A percentile compares a stretch with the other conserved stretches of the same genome.
Conservation (phyloP, 202 grass and related monocot species). For the Brachypodium distachyon region DNA sequence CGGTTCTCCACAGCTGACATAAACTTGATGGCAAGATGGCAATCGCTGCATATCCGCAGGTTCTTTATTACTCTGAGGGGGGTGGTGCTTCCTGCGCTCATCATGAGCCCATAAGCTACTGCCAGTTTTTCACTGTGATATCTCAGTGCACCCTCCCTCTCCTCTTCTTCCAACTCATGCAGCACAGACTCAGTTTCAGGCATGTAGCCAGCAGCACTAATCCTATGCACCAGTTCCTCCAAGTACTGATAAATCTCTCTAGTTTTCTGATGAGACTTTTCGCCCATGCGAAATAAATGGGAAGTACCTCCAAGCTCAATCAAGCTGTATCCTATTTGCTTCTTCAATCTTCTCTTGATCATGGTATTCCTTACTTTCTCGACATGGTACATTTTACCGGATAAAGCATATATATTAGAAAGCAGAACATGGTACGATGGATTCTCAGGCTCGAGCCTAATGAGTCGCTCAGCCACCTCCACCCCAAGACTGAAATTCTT, state of each 20-base stretch:
- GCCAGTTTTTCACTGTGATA: slow-evolving; percentile 58
- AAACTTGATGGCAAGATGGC: slow-evolving; percentile 62
- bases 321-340: slow-evolving; percentile 48
- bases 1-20: slow-evolving; percentile 42
- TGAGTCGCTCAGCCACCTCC: slow-evolving; percentile 48
- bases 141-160: slow-evolving; percentile 48
- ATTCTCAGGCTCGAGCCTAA: slow-evolving; percentile 60
- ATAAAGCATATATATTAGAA: slow-evolving; percentile 72
- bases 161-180: slow-evolving; percentile 70
- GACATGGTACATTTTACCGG: slow-evolving; percentile 51
- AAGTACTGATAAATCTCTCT: slow-evolving; percentile 45
- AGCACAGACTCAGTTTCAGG: slow-evolving; percentile 48
- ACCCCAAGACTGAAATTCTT: slow-evolving; percentile 54
- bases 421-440: slow-evolving; percentile 57
- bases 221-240: slow-evolving; percentile 38
- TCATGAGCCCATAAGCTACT: slow-evolving; percentile 54
- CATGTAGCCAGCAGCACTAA: slow-evolving; percentile 37
- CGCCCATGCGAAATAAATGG: slow-evolving; percentile 53
- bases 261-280: slow-evolving; percentile 46
- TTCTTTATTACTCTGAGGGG: slow-evolving; percentile 65
- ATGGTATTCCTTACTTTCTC: slow-evolving; percentile 58
- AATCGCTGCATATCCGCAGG: slow-evolving; percentile 47
- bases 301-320: slow-evolving; percentile 34
- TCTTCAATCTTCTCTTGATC: slow-evolving; percentile 49
- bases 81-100: not conserved